Conservation (phyloP, 1,139 yeast species). For the Lodderomyces beijingensis region DNA sequence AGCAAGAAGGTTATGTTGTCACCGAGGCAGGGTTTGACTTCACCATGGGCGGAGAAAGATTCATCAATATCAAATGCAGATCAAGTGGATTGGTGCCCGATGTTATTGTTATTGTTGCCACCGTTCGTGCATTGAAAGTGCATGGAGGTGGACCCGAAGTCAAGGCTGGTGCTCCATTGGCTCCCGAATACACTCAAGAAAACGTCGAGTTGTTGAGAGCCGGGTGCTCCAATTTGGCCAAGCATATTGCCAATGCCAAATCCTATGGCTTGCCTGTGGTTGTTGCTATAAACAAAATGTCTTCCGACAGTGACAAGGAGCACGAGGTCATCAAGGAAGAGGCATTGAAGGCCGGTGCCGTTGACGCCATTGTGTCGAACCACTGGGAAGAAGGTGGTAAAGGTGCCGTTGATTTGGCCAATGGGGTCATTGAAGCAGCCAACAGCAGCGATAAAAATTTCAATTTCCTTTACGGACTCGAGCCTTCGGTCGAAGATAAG, state of each 20-base stretch:
- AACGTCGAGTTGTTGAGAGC: conserved; percentile 75
- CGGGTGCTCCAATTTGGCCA: conserved; percentile 88
- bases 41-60: conserved; percentile 99
- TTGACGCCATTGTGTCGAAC: conserved; percentile 88
- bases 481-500: conserved; percentile 74
- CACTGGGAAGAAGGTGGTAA: conserved; percentile 99
- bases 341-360: conserved; percentile 90
- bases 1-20: conserved; percentile 83
- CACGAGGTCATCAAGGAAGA: conserved; percentile 80
- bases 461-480: conserved; percentile 70
- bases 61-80: conserved; percentile 94
- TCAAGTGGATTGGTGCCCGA: conserved; percentile 89
- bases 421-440: conserved; percentile 78
- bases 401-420: conserved; percentile 86
- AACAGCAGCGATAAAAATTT: conserved; percentile 49
- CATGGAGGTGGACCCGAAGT: conserved; percentile 99
- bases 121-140: conserved; percentile 93
- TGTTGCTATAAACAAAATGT: conserved; percentile 92
- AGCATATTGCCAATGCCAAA: conserved; percentile 86
- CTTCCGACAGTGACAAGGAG: conserved; percentile 79
- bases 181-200: conserved; percentile 81
- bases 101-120: conserved; percentile 91
- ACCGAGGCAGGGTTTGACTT: conserved; percentile 99
- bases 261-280: conserved; percentile 89
- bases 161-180: conserved; percentile 89